phyloP scores from a whole-genome alignment of 2,329 filamentous ascomycete species.

The Penicillium sp. region DNA sequence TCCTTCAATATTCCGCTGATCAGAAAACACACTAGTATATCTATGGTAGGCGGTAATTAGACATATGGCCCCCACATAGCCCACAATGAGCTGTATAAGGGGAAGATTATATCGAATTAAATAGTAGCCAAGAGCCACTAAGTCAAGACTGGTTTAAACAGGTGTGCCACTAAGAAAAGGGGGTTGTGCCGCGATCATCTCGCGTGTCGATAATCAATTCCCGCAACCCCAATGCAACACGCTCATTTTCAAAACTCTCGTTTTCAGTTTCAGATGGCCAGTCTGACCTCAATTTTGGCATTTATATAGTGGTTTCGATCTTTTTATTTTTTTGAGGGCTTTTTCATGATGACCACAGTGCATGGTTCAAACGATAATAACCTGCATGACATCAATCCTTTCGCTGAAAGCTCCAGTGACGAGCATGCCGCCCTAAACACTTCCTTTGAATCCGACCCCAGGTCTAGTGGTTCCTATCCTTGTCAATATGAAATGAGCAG shows the following conservation, averaged over 20 bases:
- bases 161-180: background rate
- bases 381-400: slow-evolving; percentile 3
- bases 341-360: slow-evolving; percentile 4
- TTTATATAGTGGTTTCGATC: background rate
- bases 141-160: background rate
- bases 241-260: slow-evolving; percentile 1
- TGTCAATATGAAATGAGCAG: background rate
- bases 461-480: slow-evolving; percentile 1
- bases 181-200: background rate
- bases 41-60: background rate
- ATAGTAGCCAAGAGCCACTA: background rate
- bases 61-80: background rate
- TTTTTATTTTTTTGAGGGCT: background rate
- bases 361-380: slow-evolving; percentile 4
- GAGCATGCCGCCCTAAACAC: background rate
- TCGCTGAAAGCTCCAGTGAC: background rate
- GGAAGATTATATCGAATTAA: slow-evolving; percentile 1
- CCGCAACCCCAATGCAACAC: background rate
- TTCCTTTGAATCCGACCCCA: background rate
- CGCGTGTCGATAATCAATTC: slow-evolving; percentile 2
- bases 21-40: background rate
- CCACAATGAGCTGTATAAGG: background rate
- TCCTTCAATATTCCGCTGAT: background rate
- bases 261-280: slow-evolving; percentile 2
- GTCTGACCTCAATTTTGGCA: background rate